Evolutionary conservation across 192 early-diverging fungal species (phyloP).

Genomic region (Coemansia pectinata): DNA sequence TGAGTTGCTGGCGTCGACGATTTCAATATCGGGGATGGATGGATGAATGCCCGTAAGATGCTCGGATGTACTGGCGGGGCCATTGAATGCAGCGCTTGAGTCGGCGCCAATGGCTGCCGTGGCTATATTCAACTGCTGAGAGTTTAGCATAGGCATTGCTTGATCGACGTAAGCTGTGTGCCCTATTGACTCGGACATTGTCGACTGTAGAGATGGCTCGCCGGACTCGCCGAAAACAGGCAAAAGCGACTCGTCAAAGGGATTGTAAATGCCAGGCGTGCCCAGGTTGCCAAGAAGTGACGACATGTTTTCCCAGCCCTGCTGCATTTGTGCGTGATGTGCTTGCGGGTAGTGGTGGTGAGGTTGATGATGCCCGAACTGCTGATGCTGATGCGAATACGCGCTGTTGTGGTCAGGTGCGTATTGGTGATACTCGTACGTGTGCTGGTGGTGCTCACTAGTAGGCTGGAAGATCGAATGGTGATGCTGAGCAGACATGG

Average conservation of each 20-base stretch:
- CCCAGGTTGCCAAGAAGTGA: neutral
- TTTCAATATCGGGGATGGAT: constrained; percentile 26
- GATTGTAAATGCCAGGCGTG: neutral
- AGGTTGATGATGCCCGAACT: neutral
- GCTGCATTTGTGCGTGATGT: constrained; percentile 2
- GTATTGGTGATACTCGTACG: neutral
- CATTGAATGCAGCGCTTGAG: neutral
- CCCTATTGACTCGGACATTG: neutral
- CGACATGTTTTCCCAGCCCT: neutral
- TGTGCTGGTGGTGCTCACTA: neutral
- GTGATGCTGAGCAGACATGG: neutral
- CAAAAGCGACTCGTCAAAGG: neutral
- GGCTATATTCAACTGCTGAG: neutral
- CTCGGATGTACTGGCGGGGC: constrained; percentile 1
- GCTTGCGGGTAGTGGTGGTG: constrained; percentile 6
- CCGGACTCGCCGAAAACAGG: neutral
- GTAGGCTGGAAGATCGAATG: neutral
- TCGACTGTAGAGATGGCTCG: neutral
- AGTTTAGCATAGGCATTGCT: neutral
- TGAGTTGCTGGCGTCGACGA: constrained; percentile 18
- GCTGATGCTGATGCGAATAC: constrained; percentile 2
- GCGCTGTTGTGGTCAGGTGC: neutral
- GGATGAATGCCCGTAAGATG: constrained; percentile 9
- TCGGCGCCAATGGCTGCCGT: neutral
- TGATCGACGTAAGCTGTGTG: neutral